phyloP scores from a whole-genome alignment of 2,329 filamentous ascomycete species.

The Didymella exigua region DNA sequence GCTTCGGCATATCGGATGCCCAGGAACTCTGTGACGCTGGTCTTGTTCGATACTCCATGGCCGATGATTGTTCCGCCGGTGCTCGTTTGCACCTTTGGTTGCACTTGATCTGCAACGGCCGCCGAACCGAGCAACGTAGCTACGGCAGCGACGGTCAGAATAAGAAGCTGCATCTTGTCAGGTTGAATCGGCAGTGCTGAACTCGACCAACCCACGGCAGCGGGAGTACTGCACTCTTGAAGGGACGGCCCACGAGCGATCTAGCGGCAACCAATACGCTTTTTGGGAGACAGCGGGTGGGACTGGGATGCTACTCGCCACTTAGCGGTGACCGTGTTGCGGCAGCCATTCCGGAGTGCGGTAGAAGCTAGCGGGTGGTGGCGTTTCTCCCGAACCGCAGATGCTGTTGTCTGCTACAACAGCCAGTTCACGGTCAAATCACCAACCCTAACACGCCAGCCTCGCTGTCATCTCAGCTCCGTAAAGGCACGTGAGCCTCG shows the following conservation, averaged over 20 bases:
- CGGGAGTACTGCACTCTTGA: slow-evolving; percentile 12
- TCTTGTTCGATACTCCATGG: slow-evolving; percentile 34
- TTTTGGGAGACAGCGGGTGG: not conserved
- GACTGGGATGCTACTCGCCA: slow-evolving; percentile 3
- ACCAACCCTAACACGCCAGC: not conserved
- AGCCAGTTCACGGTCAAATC: not conserved
- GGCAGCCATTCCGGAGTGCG: not conserved
- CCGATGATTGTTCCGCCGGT: slow-evolving; percentile 42
- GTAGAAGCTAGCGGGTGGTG: not conserved
- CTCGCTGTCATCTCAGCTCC: not conserved
- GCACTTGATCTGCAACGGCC: slow-evolving; percentile 8
- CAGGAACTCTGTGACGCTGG: slow-evolving; percentile 40
- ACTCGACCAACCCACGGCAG: not conserved
- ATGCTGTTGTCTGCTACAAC: not conserved
- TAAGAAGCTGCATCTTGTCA: slow-evolving; percentile 23
- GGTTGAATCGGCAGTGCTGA: slow-evolving; percentile 9
- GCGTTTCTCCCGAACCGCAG: not conserved
- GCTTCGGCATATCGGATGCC: slow-evolving; percentile 46
- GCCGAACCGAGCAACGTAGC: slow-evolving; percentile 17
- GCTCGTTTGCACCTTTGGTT: slow-evolving; percentile 26
- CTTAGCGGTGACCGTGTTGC: slow-evolving; percentile 4
- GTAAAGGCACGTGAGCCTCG: not conserved
- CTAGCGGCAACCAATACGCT: slow-evolving; percentile 3
- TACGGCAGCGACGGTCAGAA: slow-evolving; percentile 18
- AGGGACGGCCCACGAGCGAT: not conserved